phyloP scores from a whole-genome alignment of 495 filamentous ascomycete genomes.

The Antarctomyces pellizariae region DNA sequence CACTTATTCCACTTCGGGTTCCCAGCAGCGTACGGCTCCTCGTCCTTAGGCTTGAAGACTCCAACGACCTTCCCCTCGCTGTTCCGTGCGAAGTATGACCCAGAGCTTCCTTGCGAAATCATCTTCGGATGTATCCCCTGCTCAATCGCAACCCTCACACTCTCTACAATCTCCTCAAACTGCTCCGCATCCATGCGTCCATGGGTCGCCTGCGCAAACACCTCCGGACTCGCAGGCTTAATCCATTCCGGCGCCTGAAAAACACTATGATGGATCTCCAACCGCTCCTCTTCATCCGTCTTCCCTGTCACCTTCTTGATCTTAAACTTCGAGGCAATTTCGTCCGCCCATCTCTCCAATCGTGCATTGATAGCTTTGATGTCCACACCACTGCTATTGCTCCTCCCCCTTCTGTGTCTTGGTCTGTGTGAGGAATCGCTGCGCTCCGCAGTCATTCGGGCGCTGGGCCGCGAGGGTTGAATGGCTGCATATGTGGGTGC shows the following conservation, averaged over 20 bases:
- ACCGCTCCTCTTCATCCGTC: conserved; percentile 50
- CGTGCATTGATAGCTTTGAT: conserved; percentile 97
- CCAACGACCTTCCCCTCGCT: conserved; percentile 80
- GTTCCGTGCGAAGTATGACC: conserved; percentile 92
- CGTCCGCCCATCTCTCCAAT: conserved; percentile 88
- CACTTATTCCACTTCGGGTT: conserved; percentile 95
- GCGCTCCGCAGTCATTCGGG: conserved; percentile 30
- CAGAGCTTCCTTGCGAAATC: conserved; percentile 91
- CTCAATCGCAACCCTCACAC: conserved; percentile 71
- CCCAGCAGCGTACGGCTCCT: conserved; percentile 83
- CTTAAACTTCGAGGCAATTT: conserved; percentile 96
- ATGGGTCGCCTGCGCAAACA: conserved; percentile 26
- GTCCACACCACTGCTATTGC: conserved; percentile 79
- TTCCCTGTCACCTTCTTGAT: conserved; percentile 54
- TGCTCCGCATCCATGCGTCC: conserved; percentile 45
- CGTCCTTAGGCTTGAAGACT: conserved; percentile 98
- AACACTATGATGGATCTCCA: conserved; percentile 94
- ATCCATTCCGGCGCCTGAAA: conserved; percentile 80
- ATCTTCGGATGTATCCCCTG: conserved; percentile 81
- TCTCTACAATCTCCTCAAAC: conserved; percentile 79
- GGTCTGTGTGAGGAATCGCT: conserved; percentile 8
- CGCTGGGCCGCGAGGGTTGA: conserved; percentile 32
- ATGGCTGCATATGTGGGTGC: conserved; percentile 48
- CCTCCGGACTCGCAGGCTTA: conserved; percentile 51
- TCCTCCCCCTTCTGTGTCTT: conserved; percentile 29